Evolutionary conservation across 2,329 filamentous ascomycete species (phyloP).

Genomic region (Penicillium sp.): DNA sequence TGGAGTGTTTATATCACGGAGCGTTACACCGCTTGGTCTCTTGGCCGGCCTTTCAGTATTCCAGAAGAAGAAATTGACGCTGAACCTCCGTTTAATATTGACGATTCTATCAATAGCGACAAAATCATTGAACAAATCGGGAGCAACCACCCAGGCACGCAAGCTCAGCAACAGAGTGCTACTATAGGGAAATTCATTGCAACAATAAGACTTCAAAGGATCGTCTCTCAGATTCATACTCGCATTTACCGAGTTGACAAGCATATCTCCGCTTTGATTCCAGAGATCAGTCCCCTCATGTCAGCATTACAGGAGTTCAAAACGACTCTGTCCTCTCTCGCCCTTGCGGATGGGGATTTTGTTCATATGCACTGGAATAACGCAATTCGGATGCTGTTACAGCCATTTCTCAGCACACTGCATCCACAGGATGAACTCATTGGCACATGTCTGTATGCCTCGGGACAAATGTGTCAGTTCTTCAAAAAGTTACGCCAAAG

Average conservation of each 20-base stretch:
- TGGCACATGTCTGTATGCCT: conserved; percentile 11
- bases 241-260: conserved; percentile 19
- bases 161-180: background rate
- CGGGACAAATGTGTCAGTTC: conserved; percentile 23
- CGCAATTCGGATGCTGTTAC: conserved; percentile 11
- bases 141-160: background rate
- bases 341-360: conserved; percentile 10
- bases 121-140: background rate
- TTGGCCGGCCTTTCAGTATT: conserved; percentile 34
- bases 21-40: conserved; percentile 26
- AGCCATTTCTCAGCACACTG: conserved; percentile 18
- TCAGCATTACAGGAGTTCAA: conserved; percentile 13
- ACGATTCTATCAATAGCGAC: conserved; percentile 6
- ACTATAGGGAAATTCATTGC: background rate
- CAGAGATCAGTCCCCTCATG: conserved; percentile 14
- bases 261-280: background rate
- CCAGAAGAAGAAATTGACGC: conserved; percentile 35
- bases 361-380: conserved; percentile 25
- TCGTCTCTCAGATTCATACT: conserved; percentile 17
- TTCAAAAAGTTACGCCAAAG: conserved; percentile 15
- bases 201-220: conserved; percentile 15
- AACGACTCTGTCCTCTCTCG: conserved; percentile 6
- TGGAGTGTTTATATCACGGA: conserved; percentile 35
- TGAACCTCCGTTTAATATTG: conserved; percentile 16
- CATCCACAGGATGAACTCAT: conserved; percentile 10